Conservation (phyloP, 805 yeast genomes). For the Kazachstania bromeliacearum region DNA sequence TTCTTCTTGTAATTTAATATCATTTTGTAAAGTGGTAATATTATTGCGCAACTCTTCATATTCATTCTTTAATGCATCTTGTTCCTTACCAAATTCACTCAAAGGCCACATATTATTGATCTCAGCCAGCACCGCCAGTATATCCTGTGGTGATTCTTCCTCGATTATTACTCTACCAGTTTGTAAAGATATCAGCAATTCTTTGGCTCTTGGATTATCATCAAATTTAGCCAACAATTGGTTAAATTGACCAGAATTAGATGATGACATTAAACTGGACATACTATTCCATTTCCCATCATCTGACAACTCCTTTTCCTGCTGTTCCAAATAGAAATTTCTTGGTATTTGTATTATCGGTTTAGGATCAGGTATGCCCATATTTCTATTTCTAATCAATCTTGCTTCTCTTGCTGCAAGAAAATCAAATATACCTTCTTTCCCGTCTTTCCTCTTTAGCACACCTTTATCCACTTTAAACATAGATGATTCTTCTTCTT, state of each 20-base stretch:
- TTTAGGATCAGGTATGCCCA: conserved; percentile 24
- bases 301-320: conserved; percentile 15
- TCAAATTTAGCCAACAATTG: conserved; percentile 27
- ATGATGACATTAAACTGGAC: conserved; percentile 1
- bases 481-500: conserved; percentile 40
- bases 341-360: conserved; percentile 22
- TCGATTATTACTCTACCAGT: conserved; percentile 34
- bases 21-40: conserved; percentile 25
- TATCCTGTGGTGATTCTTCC: conserved; percentile 20
- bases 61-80: conserved; percentile 35
- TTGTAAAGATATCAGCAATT: conserved; percentile 36
- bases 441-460: conserved; percentile 45
- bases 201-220: conserved; percentile 24
- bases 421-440: conserved; percentile 31
- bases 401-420: conserved; percentile 25
- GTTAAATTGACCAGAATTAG: conserved; percentile 21
- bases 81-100: conserved; percentile 33
- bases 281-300: conserved; percentile 7
- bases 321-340: conserved; percentile 20
- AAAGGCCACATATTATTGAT: conserved; percentile 31
- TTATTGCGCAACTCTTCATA: conserved; percentile 36
- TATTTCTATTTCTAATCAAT: conserved; percentile 29
- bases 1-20: conserved; percentile 20
- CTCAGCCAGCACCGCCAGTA: conserved; percentile 23
- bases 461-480: conserved; percentile 35